A percentile compares a stretch with the other conserved stretches of the same genome.
These are phyloP conservation scores for Dictyostelium firmibasis DNA, from an alignment of 78 protist genomes.

Conservation along the genomic window DNA sequence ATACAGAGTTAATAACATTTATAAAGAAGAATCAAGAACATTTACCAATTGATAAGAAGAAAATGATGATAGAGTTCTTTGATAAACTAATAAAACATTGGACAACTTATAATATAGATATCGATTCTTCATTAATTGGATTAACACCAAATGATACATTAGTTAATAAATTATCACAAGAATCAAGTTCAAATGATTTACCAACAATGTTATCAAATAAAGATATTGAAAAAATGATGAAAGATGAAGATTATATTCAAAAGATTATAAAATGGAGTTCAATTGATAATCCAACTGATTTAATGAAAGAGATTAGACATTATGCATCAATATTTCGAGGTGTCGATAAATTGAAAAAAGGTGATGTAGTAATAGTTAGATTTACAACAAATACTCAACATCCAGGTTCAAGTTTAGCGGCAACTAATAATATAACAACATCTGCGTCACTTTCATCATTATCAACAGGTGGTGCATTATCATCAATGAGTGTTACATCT, in stretches of 20 bases:
- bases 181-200: neutral
- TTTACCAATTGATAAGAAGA: slow-evolving; percentile 16
- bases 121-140: slow-evolving; percentile 28
- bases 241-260: neutral
- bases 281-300: slow-evolving; percentile 2
- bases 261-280: slow-evolving; percentile 70
- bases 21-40: slow-evolving; percentile 8
- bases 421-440: neutral
- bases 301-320: slow-evolving; percentile 33
- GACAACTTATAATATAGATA: slow-evolving; percentile 17
- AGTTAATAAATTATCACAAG: slow-evolving; percentile 15
- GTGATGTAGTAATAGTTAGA: slow-evolving; percentile 34
- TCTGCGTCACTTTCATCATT: neutral
- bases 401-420: neutral
- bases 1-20: neutral
- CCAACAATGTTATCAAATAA: neutral
- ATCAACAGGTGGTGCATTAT: neutral
- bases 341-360: slow-evolving; percentile 59
- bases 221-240: neutral
- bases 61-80: neutral
- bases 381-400: neutral
- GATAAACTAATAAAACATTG: slow-evolving; percentile 6
- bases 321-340: slow-evolving; percentile 60
- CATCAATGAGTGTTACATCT: neutral
- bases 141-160: slow-evolving; percentile 26